Evolutionary conservation across 768 basidiomycete genomes (phyloP).

Genomic region (Mycena albidolilacea): DNA sequence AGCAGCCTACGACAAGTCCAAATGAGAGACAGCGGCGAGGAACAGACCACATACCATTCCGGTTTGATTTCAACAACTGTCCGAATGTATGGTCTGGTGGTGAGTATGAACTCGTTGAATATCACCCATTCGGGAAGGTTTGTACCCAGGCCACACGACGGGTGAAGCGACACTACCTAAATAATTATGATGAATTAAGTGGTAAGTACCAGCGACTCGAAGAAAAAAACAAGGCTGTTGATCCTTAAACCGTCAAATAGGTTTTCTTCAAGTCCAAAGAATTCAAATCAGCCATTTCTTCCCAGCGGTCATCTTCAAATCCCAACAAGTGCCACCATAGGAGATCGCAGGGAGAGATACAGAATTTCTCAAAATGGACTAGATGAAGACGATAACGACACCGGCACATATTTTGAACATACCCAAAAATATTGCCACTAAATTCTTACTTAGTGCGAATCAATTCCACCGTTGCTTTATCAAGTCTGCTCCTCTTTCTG

Average conservation of each 20-base stretch:
- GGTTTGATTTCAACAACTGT: not conserved
- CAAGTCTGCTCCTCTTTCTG: no score
- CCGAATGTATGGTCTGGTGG: no score
- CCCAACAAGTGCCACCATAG: not conserved
- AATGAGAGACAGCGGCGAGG: not conserved
- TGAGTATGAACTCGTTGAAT: no score
- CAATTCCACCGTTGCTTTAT: not conserved
- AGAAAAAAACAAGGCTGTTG: no score
- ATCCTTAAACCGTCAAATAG: not conserved
- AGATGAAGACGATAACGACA: constrained; percentile 3
- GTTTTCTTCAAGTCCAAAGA: constrained; percentile 1
- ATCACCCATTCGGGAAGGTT: no score
- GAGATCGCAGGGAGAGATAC: constrained; percentile 1
- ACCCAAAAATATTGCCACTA: constrained; percentile 2
- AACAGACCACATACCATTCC: not conserved
- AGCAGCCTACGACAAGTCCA: not conserved
- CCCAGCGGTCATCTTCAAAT: constrained; percentile 1
- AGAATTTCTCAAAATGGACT: constrained; percentile 3
- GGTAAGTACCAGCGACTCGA: no score
- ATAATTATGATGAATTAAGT: no score
- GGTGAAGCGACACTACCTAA: no score
- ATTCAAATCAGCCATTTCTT: constrained; percentile 4
- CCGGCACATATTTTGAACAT: constrained; percentile 3
- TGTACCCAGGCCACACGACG: no score
- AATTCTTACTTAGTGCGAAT: constrained; percentile 6